Conservation (phyloP, 805 yeast genomes). For the Kazachstania viticola region DNA sequence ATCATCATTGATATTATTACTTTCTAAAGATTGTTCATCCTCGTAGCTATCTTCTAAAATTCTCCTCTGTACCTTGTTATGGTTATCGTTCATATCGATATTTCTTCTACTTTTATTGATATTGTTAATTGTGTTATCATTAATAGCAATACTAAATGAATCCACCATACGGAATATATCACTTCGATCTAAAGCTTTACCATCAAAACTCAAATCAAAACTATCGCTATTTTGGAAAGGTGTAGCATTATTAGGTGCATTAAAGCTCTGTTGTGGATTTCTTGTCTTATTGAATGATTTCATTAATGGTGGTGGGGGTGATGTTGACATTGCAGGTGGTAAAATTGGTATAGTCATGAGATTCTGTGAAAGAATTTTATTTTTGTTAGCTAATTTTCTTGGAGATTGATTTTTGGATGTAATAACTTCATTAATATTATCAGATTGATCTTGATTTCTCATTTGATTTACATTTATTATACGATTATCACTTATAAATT, state of each 20-base stretch:
- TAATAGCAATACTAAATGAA: conserved; percentile 26
- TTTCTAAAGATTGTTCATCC: too few species aligned
- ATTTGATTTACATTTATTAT: too few species aligned
- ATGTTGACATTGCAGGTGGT: neutral
- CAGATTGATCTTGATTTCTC: neutral
- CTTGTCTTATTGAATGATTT: neutral
- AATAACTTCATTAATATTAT: neutral
- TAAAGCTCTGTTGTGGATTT: neutral
- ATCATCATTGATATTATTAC: neutral
- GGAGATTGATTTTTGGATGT: neutral
- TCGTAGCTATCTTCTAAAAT: too few species aligned
- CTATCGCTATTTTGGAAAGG: conserved; percentile 13
- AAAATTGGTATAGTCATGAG: too few species aligned
- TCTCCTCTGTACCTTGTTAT: neutral
- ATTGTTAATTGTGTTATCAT: conserved; percentile 14
- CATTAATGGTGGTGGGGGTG: neutral
- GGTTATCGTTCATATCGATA: neutral
- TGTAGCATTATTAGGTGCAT: neutral
- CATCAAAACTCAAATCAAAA: conserved; percentile 35
- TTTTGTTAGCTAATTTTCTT: too few species aligned
- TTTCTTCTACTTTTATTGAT: neutral
- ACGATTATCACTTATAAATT: conserved; percentile 1
- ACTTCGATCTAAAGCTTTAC: conserved; percentile 34
- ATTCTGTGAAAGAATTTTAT: too few species aligned
- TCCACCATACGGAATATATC: conserved; percentile 33